Base-by-base conservation (phyloP, 2,329 filamentous ascomycete species). In the Penicillium sp. region DNA sequence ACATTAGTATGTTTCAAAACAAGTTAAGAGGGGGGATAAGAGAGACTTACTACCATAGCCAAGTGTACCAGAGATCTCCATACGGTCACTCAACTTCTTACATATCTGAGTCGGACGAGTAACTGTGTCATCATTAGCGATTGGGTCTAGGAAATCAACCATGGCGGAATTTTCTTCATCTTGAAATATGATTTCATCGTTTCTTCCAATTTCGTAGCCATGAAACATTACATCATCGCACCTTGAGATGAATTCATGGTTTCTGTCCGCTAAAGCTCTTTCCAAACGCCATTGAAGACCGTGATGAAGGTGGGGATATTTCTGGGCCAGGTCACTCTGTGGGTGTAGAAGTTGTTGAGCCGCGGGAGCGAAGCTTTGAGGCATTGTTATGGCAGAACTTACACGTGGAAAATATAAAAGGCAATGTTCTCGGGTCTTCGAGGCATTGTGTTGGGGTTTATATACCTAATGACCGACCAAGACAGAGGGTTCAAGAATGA, bases 1-100 rank as follows among this genome's bases (percentile, higher is more conserved):
- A 2, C 11, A 42, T 62, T 52, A 57, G 60, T 42, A 48, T 42
- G 25, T 25, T 11, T 13, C 10, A 5, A 39, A 2, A 3, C 19
- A 23, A 14, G 1, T 25, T 10, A 26, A 1, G 25, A 47, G 33
- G 33, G 14, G 16, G 14, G 31, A 3, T 33, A 46, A 9, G 25
- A 25, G 21, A 46, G 3, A 57, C 63, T 57, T 61, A 66, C 65
- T 61, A 55, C 64, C 65, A 46, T 42, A n/a, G 2, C 65, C 64
- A 16, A 65, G 45, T 3, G 54, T 23, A 27, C 65, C 66, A 48
- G 63, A 66, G 14, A 64, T 27, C 10, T 65, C 49, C 51, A 64
- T 42, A 9, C 45, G 45, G 4, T 55, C 29, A 3, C 4, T 14
- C 13, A 65, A 27, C n/a, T 46, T 10, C 3, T n/a, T n/a, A 26